These are phyloP conservation scores for Moniliella sp. DNA, from an alignment of 1,284 basidiomycete species.

Conservation along the genomic window DNA sequence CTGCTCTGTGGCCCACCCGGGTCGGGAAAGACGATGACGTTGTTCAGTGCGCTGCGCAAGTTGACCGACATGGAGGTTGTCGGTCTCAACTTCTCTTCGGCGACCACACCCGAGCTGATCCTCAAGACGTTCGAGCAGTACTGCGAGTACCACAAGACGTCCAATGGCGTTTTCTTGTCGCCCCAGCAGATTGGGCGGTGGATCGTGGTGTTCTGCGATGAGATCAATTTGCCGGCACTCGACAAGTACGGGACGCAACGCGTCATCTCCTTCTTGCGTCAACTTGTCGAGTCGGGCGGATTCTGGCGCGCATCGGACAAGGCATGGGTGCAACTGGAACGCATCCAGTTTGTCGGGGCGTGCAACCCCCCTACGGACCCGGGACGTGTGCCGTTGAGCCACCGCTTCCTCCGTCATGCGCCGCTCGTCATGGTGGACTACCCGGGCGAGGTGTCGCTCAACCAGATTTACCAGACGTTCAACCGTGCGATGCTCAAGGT, in stretches of 20 bases:
- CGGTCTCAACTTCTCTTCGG: conserved; percentile 95
- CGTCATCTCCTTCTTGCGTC: conserved; percentile 92
- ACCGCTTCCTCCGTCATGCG: conserved; percentile 89
- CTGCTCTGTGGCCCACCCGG: conserved; percentile 96
- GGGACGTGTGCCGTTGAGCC: conserved; percentile 87
- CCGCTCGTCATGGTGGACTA: conserved; percentile 99
- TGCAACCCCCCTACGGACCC: conserved; percentile 99
- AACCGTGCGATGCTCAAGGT: conserved; percentile 88
- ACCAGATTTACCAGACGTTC: conserved; percentile 98
- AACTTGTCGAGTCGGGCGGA: conserved; percentile 79
- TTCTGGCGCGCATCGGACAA: conserved; percentile 88
- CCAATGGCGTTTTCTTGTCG: conserved; percentile 79
- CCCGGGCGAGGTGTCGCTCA: conserved; percentile 83
- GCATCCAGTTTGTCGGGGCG: conserved; percentile 96
- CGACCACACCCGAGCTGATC: conserved; percentile 88
- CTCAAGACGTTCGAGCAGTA: conserved; percentile 99
- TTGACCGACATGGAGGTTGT: conserved; percentile 96
- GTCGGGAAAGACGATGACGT: conserved; percentile 97
- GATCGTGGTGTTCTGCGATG: conserved; percentile 97
- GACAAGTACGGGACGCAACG: conserved; percentile 97
- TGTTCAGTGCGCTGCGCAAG: conserved; percentile 94
- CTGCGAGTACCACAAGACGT: conserved; percentile 94
- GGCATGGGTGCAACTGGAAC: conserved; percentile 88
- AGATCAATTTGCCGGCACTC: conserved; percentile 87
- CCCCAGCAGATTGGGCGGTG: conserved; percentile 87